A percentile compares a stretch with the other conserved stretches of the same genome.
Conservation (phyloP, 768 basidiomycete species). For the Tricholoma matsutake region DNA sequence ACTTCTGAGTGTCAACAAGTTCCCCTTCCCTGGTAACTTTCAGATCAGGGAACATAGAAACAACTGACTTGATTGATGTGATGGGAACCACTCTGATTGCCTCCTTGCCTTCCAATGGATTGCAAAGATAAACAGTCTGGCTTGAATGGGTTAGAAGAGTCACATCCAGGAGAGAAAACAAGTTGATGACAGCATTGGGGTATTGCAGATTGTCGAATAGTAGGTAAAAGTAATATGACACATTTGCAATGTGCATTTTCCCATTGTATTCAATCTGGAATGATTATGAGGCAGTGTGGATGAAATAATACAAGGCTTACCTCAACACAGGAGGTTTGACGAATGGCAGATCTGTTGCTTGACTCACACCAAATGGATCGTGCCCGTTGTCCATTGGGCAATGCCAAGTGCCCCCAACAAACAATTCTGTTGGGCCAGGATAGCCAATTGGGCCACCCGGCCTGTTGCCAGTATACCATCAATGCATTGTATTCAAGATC, state of each 20-base stretch:
- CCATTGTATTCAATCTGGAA: background rate
- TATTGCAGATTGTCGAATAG: background rate
- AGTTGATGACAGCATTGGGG: background rate
- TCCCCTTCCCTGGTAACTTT: background rate
- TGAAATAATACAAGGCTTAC: background rate
- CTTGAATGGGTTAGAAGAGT: too few species aligned
- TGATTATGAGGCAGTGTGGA: background rate
- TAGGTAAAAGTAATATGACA: too few species aligned
- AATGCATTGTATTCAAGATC: background rate
- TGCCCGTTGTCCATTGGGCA: slow-evolving; percentile 24
- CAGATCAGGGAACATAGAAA: background rate
- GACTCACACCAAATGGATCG: slow-evolving; percentile 18
- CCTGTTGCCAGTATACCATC: background rate
- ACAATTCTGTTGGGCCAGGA: background rate
- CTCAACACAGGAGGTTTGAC: background rate
- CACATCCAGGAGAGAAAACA: background rate
- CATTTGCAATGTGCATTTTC: too few species aligned
- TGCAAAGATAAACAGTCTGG: background rate
- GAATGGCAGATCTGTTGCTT: background rate
- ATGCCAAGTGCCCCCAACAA: slow-evolving; percentile 21
- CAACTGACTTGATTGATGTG: background rate
- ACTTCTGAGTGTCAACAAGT: background rate
- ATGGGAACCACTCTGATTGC: background rate
- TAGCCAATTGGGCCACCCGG: slow-evolving; percentile 1
- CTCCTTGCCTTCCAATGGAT: background rate